Evolutionary conservation across 306 rosid genomes (phyloP).

Genomic region (Acacia confusa): DNA sequence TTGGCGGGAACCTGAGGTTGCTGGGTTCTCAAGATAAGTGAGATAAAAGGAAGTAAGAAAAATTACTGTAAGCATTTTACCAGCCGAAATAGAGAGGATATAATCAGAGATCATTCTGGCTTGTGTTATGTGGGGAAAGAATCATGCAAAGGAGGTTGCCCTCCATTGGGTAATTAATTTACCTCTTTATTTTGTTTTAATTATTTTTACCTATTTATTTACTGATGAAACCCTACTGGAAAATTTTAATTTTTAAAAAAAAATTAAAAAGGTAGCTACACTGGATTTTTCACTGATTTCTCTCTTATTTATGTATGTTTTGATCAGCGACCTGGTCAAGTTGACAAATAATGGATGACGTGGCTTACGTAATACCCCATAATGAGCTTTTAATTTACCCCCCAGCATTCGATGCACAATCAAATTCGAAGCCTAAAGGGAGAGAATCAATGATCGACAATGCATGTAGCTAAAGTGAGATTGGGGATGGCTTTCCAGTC

Average conservation of each 20-base stretch:
- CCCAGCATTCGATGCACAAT: not conserved
- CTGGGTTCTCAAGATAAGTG: conserved; percentile 17
- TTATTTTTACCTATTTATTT: too few relatives aligned
- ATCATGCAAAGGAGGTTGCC: not conserved
- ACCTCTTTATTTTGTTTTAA: not conserved
- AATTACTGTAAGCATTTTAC: conserved; percentile 4
- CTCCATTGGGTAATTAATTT: not conserved
- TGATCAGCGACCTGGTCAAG: not conserved
- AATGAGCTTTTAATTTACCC: not conserved
- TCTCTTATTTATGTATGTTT: not conserved
- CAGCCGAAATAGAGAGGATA: not conserved
- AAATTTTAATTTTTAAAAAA: too few relatives aligned
- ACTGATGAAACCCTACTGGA: too few relatives aligned
- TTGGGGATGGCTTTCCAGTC: conserved; percentile 16
- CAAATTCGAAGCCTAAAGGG: conserved; percentile 2
- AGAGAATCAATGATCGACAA: not conserved
- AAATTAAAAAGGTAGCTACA: too few relatives aligned
- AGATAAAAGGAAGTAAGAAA: not conserved
- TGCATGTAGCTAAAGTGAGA: conserved; percentile 3
- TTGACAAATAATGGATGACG: not conserved
- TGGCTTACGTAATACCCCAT: not conserved
- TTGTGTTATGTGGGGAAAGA: not conserved
- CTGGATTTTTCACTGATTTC: too few relatives aligned
- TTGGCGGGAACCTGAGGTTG: conserved; percentile 21
- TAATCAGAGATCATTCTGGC: conserved; percentile 21